Evolutionary conservation across 2,329 filamentous ascomycete genomes (phyloP), one percentile per base, ranked within the genome.

Genomic region (Alternaria sp.): DNA sequence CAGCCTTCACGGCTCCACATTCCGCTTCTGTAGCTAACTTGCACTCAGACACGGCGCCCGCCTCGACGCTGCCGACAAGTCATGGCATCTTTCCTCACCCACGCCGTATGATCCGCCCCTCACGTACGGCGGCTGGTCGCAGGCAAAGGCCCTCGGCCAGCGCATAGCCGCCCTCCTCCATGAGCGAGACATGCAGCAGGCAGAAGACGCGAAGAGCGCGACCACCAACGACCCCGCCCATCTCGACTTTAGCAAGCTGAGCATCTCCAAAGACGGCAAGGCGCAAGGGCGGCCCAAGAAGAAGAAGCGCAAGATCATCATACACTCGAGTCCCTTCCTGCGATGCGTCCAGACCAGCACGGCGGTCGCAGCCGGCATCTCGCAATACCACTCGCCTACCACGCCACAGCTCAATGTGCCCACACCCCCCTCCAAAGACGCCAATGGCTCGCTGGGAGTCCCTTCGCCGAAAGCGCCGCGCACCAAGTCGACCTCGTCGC

Each of bases 71-170:
- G 93, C 94, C 66, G 94, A 99, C 85, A 93, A 94, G 78, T 89
- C 93, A 79, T 99, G 96, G 96, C 93, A 97, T 80, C 86, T 97
- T 58, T 91, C 92, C 28, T 97, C 96, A 6, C 92, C 94, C 1
- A 94, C 93, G 6, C 96, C 96, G 2, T 99, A 98, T 84, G 95
- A 99, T 70, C 93, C 96, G 69, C 96, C 96, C 53, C 85, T 99
- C 61, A 97, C 94, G 3, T 98, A 97, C 77, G 92, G 93, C 70
- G 96, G 96, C 68, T 97, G 96, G 91, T 88, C 90, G 13, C 96
- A 98, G 80, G 90, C 92, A 57, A 90, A 91, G 71, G 88, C 90
- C 6, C 87, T 97, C 23, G 96, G 96, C 15, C 86, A 89, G 65
- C 90, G 93, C 64, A 97, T 99, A 66, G 91, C 89, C n/a, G 89